Percentiles rank a stretch among this genome's conserved stretches.
phyloP scores from a whole-genome alignment of 306 rosid genomes.

The Casuarina equisetifolia region DNA sequence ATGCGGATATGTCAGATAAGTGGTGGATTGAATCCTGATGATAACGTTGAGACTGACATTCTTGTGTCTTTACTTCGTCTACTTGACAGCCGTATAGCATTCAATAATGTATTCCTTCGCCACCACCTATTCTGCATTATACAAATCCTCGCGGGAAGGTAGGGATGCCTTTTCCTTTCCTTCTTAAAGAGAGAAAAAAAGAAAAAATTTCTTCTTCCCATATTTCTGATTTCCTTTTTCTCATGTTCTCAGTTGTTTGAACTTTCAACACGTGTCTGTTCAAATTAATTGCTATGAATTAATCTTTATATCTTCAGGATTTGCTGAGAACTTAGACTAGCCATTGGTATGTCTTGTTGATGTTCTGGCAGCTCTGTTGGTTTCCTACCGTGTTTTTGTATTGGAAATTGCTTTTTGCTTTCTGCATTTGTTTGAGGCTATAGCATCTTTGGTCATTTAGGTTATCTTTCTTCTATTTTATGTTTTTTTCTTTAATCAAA shows the following conservation, averaged over 20 bases:
- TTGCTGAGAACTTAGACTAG: neutral
- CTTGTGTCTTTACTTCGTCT: constrained; percentile 65
- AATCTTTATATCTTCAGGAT: neutral
- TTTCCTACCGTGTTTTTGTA: neutral
- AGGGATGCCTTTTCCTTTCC: constrained; percentile 1
- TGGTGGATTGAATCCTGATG: constrained; percentile 48
- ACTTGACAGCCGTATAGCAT: constrained; percentile 73
- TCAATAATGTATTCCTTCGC: constrained; percentile 81
- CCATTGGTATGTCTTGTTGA: neutral
- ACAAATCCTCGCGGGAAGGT: constrained; percentile 92
- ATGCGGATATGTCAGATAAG: constrained; percentile 81
- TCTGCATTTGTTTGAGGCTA: neutral
- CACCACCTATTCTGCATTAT: constrained; percentile 86
- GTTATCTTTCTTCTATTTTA: neutral
- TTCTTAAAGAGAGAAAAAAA: neutral
- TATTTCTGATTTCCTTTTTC: neutral
- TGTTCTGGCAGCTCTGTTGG: constrained; percentile 11
- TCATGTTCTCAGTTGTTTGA: neutral
- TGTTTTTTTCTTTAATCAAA: neutral
- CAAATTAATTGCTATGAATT: neutral
- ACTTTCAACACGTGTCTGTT: neutral
- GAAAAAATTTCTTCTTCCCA: neutral
- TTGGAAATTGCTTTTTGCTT: neutral
- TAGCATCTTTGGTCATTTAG: neutral
- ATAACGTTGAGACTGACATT: constrained; percentile 55